Conservation (phyloP, 495 filamentous ascomycete species). For the Daldinia vernicosa region DNA sequence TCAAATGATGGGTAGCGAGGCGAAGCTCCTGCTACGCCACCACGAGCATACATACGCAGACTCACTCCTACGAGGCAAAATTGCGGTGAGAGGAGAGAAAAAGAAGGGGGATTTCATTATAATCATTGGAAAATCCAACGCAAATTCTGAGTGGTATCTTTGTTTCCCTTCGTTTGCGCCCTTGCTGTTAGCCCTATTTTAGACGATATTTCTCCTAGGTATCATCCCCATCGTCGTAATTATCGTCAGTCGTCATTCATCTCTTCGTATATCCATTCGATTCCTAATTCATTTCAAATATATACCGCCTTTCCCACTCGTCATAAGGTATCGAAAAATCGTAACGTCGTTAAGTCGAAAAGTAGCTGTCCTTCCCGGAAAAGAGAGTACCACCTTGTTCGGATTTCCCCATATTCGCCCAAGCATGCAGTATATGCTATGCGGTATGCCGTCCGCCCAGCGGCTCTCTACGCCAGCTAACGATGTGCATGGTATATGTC, state of each 20-base stretch:
- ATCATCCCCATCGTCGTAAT: constrained; percentile 14
- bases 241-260: constrained; percentile 26
- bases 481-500: background rate
- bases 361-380: background rate
- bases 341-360: constrained; percentile 19
- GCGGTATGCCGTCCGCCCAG: constrained; percentile 17
- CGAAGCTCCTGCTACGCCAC: constrained; percentile 35
- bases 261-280: constrained; percentile 13
- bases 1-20: constrained; percentile 21
- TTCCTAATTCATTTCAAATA: background rate
- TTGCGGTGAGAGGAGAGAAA: constrained; percentile 28
- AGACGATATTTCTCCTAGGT: constrained; percentile 14
- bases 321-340: constrained; percentile 5
- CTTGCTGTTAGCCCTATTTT: constrained; percentile 1
- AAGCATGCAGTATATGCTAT: background rate
- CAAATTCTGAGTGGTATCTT: constrained; percentile 8
- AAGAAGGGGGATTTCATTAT: constrained; percentile 7
- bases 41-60: constrained; percentile 1
- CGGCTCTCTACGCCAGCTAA: constrained; percentile 12
- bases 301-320: background rate
- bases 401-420: constrained; percentile 1
- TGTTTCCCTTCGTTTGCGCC: constrained; percentile 28
- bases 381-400: background rate
- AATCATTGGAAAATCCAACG: constrained; percentile 6
- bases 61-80: constrained; percentile 21